Percentiles rank a stretch among this genome's conserved stretches.
Conservation (phyloP, 2,329 filamentous ascomycete genomes). For the Chaetomium globosum region DNA sequence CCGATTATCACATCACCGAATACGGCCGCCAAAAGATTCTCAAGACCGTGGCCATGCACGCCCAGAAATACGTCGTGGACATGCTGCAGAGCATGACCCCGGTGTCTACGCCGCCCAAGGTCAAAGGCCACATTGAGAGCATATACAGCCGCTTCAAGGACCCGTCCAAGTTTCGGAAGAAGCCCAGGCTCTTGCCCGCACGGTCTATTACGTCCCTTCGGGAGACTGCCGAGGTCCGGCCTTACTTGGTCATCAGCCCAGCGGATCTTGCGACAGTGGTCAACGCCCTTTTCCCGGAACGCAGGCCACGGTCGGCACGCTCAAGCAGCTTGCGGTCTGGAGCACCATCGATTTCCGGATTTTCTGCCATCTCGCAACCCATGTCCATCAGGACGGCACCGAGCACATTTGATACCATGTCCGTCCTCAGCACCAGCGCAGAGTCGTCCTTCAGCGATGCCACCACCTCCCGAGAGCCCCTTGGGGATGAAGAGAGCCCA, state of each 20-base stretch:
- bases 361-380: constrained; percentile 67
- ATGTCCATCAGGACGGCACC: constrained; percentile 63
- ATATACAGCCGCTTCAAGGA: constrained; percentile 67
- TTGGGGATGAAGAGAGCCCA: constrained; percentile 60
- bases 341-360: constrained; percentile 69
- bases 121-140: constrained; percentile 70
- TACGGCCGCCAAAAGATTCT: constrained; percentile 82
- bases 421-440: constrained; percentile 71
- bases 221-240: constrained; percentile 77
- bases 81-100: constrained; percentile 71
- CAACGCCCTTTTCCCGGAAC: constrained; percentile 80
- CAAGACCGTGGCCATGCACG: constrained; percentile 77
- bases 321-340: constrained; percentile 66
- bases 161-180: constrained; percentile 50
- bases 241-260: constrained; percentile 77
- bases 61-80: constrained; percentile 77
- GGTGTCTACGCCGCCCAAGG: constrained; percentile 63
- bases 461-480: constrained; percentile 66
- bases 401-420: constrained; percentile 66
- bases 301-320: constrained; percentile 63
- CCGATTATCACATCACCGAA: constrained; percentile 89
- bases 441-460: constrained; percentile 72
- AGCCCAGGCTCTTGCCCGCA: constrained; percentile 67
- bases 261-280: constrained; percentile 79
- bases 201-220: constrained; percentile 71